Base-by-base conservation (phyloP, 2,329 filamentous ascomycete genomes). In the Verticillium tricorpus region DNA sequence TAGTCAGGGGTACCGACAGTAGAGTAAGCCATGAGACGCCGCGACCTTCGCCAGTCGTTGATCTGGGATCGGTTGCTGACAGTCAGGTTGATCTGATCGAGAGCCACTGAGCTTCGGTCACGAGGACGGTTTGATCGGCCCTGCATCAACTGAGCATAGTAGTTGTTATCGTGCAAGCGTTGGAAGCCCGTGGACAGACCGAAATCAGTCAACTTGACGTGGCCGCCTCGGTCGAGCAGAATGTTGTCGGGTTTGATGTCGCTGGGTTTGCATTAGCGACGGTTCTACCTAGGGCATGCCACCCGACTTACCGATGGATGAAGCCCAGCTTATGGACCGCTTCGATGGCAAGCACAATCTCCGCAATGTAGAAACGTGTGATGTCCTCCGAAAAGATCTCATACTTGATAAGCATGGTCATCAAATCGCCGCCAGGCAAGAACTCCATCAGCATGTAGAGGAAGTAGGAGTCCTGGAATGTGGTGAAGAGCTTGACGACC, bases 381-480 rank as follows among this genome's bases (percentile, higher is more conserved):
- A 99, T 98, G 69, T 99, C 95, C 76, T 98, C 94, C 0, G 93
- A 96, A 76, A 99, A 99, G 75, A 99, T 97, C 76, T 99, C 95
- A 73, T 99, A 99, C 83, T 98, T 99, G 81, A 99, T 99, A 69
- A 99, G 83, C 95, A 99, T 99, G 3, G 95, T 99, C 95, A 99
- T 99, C 75, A 99, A 78, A 80, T 99, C 95, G 76, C 95, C 95
- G 76, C 95, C 95, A 8, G 95, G 95, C 76, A 99, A 85, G 78
- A 98, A 99, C 78, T 99, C 95, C 95, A 99, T 99, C 64, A 99
- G 83, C 89, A 99, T 95, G 81, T 99, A 99, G 39, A 99, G 82
- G 80, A 97, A 99, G 67, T 95, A 94, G 56, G 86, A 85, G 74
- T 99, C 95, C 78, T 99, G 95, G 82, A 99, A 99, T 0, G 95